Evolutionary conservation across 306 rosid species (phyloP), one percentile per base, ranked within the genome.

Genomic region (Vigna radiata): DNA sequence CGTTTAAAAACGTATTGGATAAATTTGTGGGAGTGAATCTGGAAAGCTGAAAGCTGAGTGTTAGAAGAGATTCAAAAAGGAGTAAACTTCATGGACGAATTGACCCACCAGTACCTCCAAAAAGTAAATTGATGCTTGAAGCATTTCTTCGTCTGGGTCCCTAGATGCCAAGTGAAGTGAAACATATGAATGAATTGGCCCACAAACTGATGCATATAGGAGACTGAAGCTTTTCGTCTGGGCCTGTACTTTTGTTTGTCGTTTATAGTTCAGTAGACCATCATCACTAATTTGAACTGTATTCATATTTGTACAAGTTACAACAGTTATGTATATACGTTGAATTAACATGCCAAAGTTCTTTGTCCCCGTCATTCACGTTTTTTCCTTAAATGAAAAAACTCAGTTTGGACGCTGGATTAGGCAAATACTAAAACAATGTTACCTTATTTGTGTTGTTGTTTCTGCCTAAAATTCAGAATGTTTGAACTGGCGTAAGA

Each of bases 11-110:
- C 39, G 97, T 92, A 50, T 80, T 91, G 86, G 94, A 91, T 76
- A 96, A 93, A 85, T 90, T 87, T 72, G 73, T 93, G 87, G 96
- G 96, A 82, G 90, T 84, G 62, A 83, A 88, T 80, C 85, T 83
- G 70, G 86, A 82, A 73, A 86, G 86, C 85, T 89, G 83, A 78
- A 85, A 87, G 82, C 70, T 73, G 2, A 69, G 84, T 76, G 11
- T 80, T 81, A 79, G 85, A 87, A 80, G 89, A 91, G 73, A 80
- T 72, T 78, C 54, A 62, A 48, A 50, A 82, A 76, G 56, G 47
- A 67, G 59, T 69, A 68, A 70, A 76, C 76, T 78, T 72, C 85
- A 44, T 60, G 82, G 77, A 82, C 52, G 76, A 87, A 77, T 61
- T 85, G 90, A 85, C 83, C 93, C 71, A 63, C 72, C 52, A 54